Conservation (phyloP, 345 rosid species). For the Rhodamnia rubescens region DNA sequence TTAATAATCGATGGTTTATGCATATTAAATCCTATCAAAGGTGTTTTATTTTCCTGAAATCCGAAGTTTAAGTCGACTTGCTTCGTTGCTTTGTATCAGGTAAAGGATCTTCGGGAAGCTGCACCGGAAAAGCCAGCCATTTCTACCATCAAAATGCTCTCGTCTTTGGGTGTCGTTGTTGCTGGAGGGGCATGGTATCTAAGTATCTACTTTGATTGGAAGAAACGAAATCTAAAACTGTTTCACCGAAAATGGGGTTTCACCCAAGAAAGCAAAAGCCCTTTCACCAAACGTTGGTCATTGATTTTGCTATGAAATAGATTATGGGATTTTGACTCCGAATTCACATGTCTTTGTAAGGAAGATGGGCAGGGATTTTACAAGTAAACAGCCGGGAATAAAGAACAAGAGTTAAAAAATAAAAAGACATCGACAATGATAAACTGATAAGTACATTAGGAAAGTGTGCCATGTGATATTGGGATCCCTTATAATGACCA, state of each 20-base stretch:
- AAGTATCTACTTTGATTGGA: slow-evolving; percentile 5
- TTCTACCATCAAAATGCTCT: slow-evolving; percentile 34
- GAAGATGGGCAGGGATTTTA: no score
- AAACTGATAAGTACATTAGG: no score
- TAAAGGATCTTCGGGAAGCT: slow-evolving; percentile 51
- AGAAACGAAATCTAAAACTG: slow-evolving; percentile 14
- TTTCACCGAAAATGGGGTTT: no score
- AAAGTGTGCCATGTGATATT: no score
- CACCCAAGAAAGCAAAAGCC: no score
- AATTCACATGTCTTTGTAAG: background rate
- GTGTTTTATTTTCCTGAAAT: background rate
- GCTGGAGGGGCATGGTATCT: slow-evolving; percentile 26
- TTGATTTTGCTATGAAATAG: no score
- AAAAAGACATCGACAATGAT: no score
- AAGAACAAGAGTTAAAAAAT: no score
- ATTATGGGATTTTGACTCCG: background rate
- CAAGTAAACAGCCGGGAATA: no score
- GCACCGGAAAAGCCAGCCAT: slow-evolving; percentile 33
- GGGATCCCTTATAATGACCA: no score
- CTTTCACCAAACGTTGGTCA: no score
- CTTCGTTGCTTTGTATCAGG: slow-evolving; percentile 9
- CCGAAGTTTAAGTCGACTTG: background rate
- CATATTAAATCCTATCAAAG: no score
- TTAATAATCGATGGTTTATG: background rate
- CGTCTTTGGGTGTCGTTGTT: slow-evolving; percentile 54